phyloP scores from a whole-genome alignment of 306 rosid genomes.

The Alnus rubra region DNA sequence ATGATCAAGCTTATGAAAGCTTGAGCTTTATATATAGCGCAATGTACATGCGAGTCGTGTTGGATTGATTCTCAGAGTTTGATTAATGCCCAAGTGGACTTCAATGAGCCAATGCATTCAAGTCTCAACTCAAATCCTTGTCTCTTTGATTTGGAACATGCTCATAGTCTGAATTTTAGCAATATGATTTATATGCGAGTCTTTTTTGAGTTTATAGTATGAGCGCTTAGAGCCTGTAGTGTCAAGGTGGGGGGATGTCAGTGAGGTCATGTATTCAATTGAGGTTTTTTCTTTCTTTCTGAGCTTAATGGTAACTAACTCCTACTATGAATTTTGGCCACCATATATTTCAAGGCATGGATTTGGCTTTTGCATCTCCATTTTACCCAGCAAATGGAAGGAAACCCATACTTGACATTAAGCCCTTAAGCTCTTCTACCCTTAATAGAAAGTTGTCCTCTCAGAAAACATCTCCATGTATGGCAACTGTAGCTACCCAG shows the following conservation, averaged over 20 bases:
- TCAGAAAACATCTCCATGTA: constrained; percentile 26
- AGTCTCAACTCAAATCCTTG: background rate
- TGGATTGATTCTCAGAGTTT: background rate
- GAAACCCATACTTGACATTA: constrained; percentile 25
- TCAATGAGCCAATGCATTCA: background rate
- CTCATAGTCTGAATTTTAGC: background rate
- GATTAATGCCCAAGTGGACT: background rate
- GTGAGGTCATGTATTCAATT: background rate
- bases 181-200: background rate
- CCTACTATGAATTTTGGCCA: background rate
- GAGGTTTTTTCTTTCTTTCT: background rate
- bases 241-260: background rate
- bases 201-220: background rate
- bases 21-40: background rate
- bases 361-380: constrained; percentile 38
- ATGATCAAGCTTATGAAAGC: no score
- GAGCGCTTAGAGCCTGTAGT: background rate
- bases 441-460: constrained; percentile 21
- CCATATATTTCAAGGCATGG: constrained; percentile 33
- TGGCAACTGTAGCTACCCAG: constrained; percentile 33
- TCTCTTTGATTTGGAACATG: no score
- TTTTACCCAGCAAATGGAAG: constrained; percentile 27
- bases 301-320: background rate
- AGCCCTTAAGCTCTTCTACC: constrained; percentile 29
- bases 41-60: background rate